These are phyloP conservation scores for Ulmus americana DNA, from an alignment of 331 rosid genomes.

Conservation along the genomic window DNA sequence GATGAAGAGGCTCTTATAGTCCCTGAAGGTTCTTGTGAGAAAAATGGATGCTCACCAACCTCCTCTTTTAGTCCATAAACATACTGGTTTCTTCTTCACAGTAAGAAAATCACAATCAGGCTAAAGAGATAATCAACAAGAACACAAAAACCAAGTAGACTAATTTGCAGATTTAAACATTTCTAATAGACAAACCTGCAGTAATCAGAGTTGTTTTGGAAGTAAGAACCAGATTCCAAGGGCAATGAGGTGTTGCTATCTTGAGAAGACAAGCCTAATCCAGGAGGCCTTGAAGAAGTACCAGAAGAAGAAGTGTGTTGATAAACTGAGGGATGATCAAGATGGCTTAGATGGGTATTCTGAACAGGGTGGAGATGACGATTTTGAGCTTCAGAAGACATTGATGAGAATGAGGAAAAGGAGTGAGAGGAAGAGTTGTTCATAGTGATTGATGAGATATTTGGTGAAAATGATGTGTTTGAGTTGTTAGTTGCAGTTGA, in stretches of 20 bases:
- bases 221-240: slow-evolving; percentile 50
- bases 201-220: slow-evolving; percentile 46
- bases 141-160: too few relatives aligned
- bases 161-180: too few relatives aligned
- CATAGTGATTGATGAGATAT: slow-evolving; percentile 47
- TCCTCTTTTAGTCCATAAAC: slow-evolving; percentile 70
- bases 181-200: slow-evolving; percentile 43
- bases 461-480: slow-evolving; percentile 33
- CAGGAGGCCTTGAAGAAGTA: slow-evolving; percentile 41
- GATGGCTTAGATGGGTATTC: slow-evolving; percentile 10
- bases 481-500: slow-evolving; percentile 23
- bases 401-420: slow-evolving; percentile 33
- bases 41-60: slow-evolving; percentile 77
- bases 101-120: slow-evolving; percentile 5
- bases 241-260: slow-evolving; percentile 47
- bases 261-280: slow-evolving; percentile 40
- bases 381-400: slow-evolving; percentile 26
- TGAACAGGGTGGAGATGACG: slow-evolving; percentile 20
- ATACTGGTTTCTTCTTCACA: slow-evolving; percentile 49
- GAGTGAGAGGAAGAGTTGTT: slow-evolving; percentile 30
- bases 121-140: too few relatives aligned
- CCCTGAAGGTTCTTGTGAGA: slow-evolving; percentile 69
- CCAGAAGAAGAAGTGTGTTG: slow-evolving; percentile 23
- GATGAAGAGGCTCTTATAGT: slow-evolving; percentile 66
- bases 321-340: slow-evolving; percentile 39